These are phyloP conservation scores for Patellaria atrata DNA, from an alignment of 495 filamentous ascomycete genomes.

Conservation along the genomic window DNA sequence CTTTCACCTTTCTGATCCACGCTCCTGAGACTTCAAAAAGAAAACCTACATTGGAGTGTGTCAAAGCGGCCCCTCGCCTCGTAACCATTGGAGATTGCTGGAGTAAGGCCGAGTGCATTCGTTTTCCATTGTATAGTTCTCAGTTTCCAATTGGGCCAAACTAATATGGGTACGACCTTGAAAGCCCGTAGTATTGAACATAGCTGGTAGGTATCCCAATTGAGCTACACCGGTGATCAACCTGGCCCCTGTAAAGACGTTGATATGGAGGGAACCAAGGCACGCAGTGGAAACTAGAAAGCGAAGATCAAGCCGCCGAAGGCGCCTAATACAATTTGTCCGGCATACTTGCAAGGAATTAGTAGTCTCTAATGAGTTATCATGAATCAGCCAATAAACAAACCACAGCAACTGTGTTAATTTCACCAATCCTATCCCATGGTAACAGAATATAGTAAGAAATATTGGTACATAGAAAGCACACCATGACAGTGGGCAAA, in stretches of 20 bases:
- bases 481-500: slow-evolving; percentile 23
- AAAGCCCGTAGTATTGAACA: slow-evolving; percentile 7
- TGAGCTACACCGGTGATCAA: slow-evolving; percentile 11
- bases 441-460: slow-evolving; percentile 14
- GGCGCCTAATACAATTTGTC: slow-evolving; percentile 5
- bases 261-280: slow-evolving; percentile 13
- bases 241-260: slow-evolving; percentile 13
- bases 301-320: slow-evolving; percentile 9
- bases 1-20: neutral
- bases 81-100: slow-evolving; percentile 3
- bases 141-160: neutral
- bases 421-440: slow-evolving; percentile 11
- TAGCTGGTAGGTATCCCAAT: slow-evolving; percentile 9
- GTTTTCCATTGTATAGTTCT: neutral
- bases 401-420: slow-evolving; percentile 11
- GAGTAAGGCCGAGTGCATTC: neutral
- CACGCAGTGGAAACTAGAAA: slow-evolving; percentile 13
- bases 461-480: slow-evolving; percentile 18
- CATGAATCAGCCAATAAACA: neutral
- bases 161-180: slow-evolving; percentile 1
- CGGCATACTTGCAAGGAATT: slow-evolving; percentile 3
- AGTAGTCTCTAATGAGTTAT: no score
- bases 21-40: no score
- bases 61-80: no score
- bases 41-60: neutral